A percentile compares a stretch with the other conserved stretches of the same genome.
Evolutionary conservation across 306 rosid species (phyloP).

Genomic region (Pachyrhizus erosus): DNA sequence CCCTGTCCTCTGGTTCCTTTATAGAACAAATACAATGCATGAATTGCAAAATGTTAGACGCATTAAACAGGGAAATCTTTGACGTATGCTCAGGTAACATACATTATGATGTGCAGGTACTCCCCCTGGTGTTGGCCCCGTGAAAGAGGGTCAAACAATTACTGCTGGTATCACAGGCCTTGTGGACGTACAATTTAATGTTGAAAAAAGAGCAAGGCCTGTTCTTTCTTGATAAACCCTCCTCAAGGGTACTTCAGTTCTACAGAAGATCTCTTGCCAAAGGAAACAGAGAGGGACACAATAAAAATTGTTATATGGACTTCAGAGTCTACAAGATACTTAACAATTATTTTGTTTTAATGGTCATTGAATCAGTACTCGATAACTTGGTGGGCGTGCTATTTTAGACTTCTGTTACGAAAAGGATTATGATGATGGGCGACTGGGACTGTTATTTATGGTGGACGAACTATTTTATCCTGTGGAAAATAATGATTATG

Average conservation of each 20-base stretch:
- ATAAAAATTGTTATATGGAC: slow-evolving; percentile 2
- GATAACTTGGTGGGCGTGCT: background rate
- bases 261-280: slow-evolving; percentile 11
- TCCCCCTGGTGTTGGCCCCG: slow-evolving; percentile 96
- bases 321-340: background rate
- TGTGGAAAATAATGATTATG: slow-evolving; percentile 5
- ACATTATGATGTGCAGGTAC: slow-evolving; percentile 70
- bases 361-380: slow-evolving; percentile 25
- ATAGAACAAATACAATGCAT: background rate
- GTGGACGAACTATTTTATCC: background rate
- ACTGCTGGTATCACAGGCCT: slow-evolving; percentile 90
- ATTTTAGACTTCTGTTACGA: slow-evolving; percentile 8
- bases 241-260: background rate
- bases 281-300: slow-evolving; percentile 4
- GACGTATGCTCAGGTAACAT: slow-evolving; percentile 30
- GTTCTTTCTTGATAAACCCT: slow-evolving; percentile 39
- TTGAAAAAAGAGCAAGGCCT: slow-evolving; percentile 59
- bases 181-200: slow-evolving; percentile 70
- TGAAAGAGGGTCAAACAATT: slow-evolving; percentile 81
- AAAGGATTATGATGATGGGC: background rate
- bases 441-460: background rate
- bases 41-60: background rate
- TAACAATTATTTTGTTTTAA: background rate
- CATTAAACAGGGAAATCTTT: slow-evolving; percentile 14
- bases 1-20: background rate